phyloP scores from a whole-genome alignment of 2,329 filamentous ascomycete genomes.

The Fusarium beomiforme region DNA sequence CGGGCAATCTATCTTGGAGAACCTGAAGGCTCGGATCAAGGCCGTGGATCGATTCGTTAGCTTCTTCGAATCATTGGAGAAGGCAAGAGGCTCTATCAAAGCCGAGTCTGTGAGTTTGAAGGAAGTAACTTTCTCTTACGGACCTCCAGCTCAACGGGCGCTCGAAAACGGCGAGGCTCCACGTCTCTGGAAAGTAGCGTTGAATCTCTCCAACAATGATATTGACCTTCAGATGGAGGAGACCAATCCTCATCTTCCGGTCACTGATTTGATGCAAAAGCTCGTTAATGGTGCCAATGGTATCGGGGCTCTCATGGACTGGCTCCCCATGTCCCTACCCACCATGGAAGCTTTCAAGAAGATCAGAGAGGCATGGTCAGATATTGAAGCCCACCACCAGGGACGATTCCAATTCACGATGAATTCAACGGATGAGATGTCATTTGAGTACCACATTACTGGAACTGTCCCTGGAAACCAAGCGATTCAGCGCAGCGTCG shows the following conservation, averaged over 20 bases:
- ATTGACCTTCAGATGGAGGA: slow-evolving; percentile 69
- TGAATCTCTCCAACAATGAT: slow-evolving; percentile 64
- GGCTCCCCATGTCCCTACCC: slow-evolving; percentile 69
- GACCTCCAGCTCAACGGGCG: slow-evolving; percentile 40
- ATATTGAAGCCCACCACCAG: slow-evolving; percentile 53
- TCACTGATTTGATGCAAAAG: slow-evolving; percentile 66
- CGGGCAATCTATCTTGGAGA: slow-evolving; percentile 66
- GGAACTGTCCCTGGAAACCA: slow-evolving; percentile 35
- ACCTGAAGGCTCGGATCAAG: slow-evolving; percentile 69
- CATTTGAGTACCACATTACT: slow-evolving; percentile 62
- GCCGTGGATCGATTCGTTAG: slow-evolving; percentile 76
- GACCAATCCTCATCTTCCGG: slow-evolving; percentile 73
- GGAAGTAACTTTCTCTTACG: slow-evolving; percentile 76
- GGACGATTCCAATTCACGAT: slow-evolving; percentile 62
- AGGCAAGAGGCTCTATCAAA: slow-evolving; percentile 63
- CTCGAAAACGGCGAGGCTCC: neutral
- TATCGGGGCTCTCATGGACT: slow-evolving; percentile 64
- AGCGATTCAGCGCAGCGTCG: slow-evolving; percentile 50
- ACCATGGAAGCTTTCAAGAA: slow-evolving; percentile 69
- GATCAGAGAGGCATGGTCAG: slow-evolving; percentile 66
- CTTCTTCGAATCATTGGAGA: slow-evolving; percentile 73
- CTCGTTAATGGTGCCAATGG: slow-evolving; percentile 65
- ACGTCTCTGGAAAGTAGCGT: slow-evolving; percentile 61
- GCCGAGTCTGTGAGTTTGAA: slow-evolving; percentile 69
- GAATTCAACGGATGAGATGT: slow-evolving; percentile 66